These are phyloP conservation scores for Dendrocalamus latiflorus DNA, from an alignment of 202 grass and related monocot genomes.

Conservation along the genomic window DNA sequence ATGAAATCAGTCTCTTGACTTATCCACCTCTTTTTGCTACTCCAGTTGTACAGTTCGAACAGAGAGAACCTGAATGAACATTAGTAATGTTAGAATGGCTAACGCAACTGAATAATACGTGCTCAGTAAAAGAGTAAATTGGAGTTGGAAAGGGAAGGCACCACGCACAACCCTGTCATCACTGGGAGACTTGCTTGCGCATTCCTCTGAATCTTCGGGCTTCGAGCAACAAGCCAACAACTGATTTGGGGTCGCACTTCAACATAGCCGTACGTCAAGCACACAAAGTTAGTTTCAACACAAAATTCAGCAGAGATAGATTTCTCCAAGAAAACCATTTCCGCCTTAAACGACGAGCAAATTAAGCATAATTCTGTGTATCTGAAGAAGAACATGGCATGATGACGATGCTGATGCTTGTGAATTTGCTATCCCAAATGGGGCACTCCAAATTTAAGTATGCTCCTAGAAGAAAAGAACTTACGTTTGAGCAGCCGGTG, in stretches of 20 bases:
- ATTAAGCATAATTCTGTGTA: neutral
- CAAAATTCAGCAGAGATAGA: neutral
- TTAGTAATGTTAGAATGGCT: neutral
- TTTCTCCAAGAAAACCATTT: neutral
- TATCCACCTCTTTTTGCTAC: neutral
- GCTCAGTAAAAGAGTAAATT: neutral
- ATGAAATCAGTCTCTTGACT: neutral
- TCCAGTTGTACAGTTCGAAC: neutral
- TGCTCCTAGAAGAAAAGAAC: neutral
- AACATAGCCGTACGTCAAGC: neutral
- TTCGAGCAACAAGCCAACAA: constrained; percentile 18
- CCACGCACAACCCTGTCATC: neutral
- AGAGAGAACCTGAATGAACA: neutral
- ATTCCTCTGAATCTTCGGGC: neutral
- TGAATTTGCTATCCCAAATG: neutral
- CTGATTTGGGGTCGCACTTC: constrained; percentile 15
- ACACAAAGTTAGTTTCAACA: neutral
- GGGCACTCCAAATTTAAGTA: neutral
- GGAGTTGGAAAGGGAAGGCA: neutral
- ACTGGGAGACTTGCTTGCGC: neutral
- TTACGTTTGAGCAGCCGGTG: neutral
- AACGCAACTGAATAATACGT: neutral
- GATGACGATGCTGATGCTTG: neutral
- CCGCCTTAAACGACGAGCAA: neutral
- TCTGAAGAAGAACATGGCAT: neutral